Conservation (phyloP, 1,139 yeast genomes). For the Taphrina sp. region DNA sequence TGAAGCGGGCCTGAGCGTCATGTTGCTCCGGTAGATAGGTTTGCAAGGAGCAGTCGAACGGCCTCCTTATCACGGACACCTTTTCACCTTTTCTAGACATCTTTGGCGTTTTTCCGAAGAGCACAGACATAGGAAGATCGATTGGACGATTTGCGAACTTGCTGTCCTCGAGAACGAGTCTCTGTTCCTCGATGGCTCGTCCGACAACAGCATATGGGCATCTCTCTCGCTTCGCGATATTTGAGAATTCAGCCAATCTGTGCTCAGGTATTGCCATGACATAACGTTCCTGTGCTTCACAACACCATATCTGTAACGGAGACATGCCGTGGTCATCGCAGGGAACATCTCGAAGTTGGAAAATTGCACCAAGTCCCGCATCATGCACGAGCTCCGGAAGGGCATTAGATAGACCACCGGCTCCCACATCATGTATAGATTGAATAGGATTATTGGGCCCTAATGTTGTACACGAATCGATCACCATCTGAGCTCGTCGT, state of each 20-base stretch:
- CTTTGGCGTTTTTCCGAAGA: slow-evolving; percentile 96
- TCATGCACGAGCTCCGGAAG: slow-evolving; percentile 97
- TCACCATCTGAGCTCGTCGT: slow-evolving; percentile 97
- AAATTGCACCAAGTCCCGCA: slow-evolving; percentile 88
- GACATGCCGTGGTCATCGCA: slow-evolving; percentile 98
- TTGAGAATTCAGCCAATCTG: slow-evolving; percentile 67
- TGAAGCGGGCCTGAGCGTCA: slow-evolving; percentile 28
- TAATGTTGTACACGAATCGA: slow-evolving; percentile 85
- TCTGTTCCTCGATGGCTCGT: slow-evolving; percentile 81
- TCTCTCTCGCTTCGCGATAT: slow-evolving; percentile 90
- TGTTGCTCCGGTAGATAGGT: slow-evolving; percentile 44
- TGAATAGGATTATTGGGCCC: slow-evolving; percentile 78
- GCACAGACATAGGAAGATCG: slow-evolving; percentile 92
- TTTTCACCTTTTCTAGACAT: slow-evolving; percentile 78
- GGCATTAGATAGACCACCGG: slow-evolving; percentile 97
- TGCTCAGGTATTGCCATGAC: slow-evolving; percentile 88
- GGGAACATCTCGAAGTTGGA: slow-evolving; percentile 86
- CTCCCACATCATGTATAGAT: slow-evolving; percentile 98
- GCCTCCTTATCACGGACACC: slow-evolving; percentile 52
- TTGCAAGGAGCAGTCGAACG: slow-evolving; percentile 49
- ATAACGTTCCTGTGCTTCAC: slow-evolving; percentile 97
- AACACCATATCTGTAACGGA: slow-evolving; percentile 99
- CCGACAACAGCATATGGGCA: slow-evolving; percentile 97
- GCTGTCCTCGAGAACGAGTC: slow-evolving; percentile 76
- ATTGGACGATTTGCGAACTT: slow-evolving; percentile 78